Evolutionary conservation across 2,329 filamentous ascomycete species (phyloP), one percentile per base, ranked within the genome.

Genomic region (Tolypocladium tropicale): DNA sequence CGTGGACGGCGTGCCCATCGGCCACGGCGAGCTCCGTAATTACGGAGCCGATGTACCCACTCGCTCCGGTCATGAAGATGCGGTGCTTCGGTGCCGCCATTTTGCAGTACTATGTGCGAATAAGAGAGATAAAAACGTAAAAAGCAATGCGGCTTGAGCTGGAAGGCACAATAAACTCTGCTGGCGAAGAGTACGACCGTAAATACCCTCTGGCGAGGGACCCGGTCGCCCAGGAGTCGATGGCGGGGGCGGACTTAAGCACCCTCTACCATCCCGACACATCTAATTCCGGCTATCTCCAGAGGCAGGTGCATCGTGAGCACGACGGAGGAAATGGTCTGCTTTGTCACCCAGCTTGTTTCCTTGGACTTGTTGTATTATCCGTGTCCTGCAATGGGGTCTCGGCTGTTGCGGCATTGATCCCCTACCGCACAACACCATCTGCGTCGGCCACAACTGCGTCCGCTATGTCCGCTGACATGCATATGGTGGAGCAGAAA

Each of bases 21-120:
- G 63, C 58, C 36, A 76, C 58, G 56, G 74, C 73, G 32, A 67
- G 59, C 43, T 67, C 60, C 37, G 65, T 67, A 21, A 78, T 56
- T n/a, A 62, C 62, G 4, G 63, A 61, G 55, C 73, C 74, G 37
- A 76, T 60, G 60, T 71, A 74, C 34, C 73, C 73, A 53, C 60
- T 70, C 12, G 67, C 73, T 3, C 73, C 73, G 41, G 73, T 75
- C 6, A 76, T 66, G 64, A 76, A 76, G 52, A 62, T 52, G 43
- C 54, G 54, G 21, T 21, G 49, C 4, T 34, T 51, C 49, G 16
- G 49, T 7, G 18, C 33, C 49, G 30, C 11, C 49, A 51, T 51
- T 28, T 25, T 53, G 23, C 33, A 37, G 23, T 2, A 6, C 6
- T 7, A n/a, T 21, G 23, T 33, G 3, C 23, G 12, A 16, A 28